These are phyloP conservation scores for Iberis pinnata DNA, from an alignment of 345 rosid genomes.

Conservation along the genomic window DNA sequence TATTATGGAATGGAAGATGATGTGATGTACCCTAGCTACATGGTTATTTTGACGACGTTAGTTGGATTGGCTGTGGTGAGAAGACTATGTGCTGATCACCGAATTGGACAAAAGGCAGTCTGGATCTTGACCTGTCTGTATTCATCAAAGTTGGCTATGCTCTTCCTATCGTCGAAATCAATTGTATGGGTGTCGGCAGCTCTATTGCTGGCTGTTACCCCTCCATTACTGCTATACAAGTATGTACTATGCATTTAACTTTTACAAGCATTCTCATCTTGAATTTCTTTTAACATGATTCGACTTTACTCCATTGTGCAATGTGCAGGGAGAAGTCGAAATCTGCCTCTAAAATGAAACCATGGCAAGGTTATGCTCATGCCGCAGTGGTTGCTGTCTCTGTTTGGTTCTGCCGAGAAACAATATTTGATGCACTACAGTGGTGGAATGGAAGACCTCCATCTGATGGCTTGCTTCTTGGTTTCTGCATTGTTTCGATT, in stretches of 20 bases:
- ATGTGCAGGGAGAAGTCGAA: conserved; percentile 70
- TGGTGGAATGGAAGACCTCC: conserved; percentile 97
- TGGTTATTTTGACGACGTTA: conserved; percentile 81
- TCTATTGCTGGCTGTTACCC: conserved; percentile 77
- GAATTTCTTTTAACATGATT: conserved; percentile 2
- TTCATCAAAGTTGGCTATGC: conserved; percentile 88
- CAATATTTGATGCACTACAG: conserved; percentile 89
- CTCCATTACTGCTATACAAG: conserved; percentile 95
- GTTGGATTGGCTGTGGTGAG: conserved; percentile 81
- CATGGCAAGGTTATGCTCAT: conserved; percentile 96
- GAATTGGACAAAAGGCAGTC: conserved; percentile 69
- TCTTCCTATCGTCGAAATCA: conserved; percentile 75
- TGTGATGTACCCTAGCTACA: conserved; percentile 97
- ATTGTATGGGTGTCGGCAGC: conserved; percentile 82
- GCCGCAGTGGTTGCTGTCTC: conserved; percentile 72
- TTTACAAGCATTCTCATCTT: neutral
- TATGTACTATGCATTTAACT: conserved; percentile 25
- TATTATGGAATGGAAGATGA: conserved; percentile 89
- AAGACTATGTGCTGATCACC: conserved; percentile 65
- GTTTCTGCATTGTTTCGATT: conserved; percentile 67
- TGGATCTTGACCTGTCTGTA: conserved; percentile 93
- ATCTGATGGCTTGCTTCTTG: conserved; percentile 90
- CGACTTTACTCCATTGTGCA: conserved; percentile 18
- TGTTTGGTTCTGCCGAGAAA: conserved; percentile 94
- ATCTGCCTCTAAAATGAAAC: conserved; percentile 82